phyloP scores from a whole-genome alignment of 352 stramenopile genomes.

The Phytophthora rubi region DNA sequence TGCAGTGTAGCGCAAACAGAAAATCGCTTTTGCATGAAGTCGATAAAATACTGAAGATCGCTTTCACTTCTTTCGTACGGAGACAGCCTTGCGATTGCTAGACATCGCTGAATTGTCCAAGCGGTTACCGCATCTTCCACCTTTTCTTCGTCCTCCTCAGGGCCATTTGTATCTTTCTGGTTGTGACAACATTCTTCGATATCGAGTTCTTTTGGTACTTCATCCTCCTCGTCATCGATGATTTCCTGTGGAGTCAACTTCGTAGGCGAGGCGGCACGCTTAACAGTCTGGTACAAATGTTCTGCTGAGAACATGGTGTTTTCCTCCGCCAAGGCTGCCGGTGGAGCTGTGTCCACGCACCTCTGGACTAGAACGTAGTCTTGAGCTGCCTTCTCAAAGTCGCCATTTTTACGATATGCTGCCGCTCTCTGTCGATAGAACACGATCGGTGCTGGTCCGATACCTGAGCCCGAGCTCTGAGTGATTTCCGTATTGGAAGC shows the following conservation, averaged over 20 bases:
- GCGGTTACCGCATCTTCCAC: constrained; percentile 26
- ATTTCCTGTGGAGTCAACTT: neutral
- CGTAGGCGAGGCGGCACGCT: constrained; percentile 3
- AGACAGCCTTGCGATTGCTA: constrained; percentile 33
- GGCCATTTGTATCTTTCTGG: constrained; percentile 16
- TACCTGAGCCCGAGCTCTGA: constrained; percentile 9
- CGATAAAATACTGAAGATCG: constrained; percentile 50
- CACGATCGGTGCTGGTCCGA: constrained; percentile 23
- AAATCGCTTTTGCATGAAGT: constrained; percentile 55
- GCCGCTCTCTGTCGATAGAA: constrained; percentile 65
- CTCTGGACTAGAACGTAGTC: constrained; percentile 49
- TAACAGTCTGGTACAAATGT: constrained; percentile 21
- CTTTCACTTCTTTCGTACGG: constrained; percentile 33
- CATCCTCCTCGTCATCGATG: constrained; percentile 4
- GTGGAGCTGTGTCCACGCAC: neutral
- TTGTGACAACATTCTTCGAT: neutral
- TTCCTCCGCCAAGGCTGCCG: constrained; percentile 8
- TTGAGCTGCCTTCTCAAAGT: constrained; percentile 68
- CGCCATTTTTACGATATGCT: constrained; percentile 58
- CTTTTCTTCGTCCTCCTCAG: constrained; percentile 9
- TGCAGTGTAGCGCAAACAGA: constrained; percentile 45
- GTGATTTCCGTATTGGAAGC: neutral
- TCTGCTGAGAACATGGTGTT: constrained; percentile 25
- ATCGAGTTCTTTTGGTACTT: constrained; percentile 6
- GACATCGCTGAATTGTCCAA: constrained; percentile 33